Conservation (phyloP, 768 basidiomycete genomes). For the Lactarius indigo region DNA sequence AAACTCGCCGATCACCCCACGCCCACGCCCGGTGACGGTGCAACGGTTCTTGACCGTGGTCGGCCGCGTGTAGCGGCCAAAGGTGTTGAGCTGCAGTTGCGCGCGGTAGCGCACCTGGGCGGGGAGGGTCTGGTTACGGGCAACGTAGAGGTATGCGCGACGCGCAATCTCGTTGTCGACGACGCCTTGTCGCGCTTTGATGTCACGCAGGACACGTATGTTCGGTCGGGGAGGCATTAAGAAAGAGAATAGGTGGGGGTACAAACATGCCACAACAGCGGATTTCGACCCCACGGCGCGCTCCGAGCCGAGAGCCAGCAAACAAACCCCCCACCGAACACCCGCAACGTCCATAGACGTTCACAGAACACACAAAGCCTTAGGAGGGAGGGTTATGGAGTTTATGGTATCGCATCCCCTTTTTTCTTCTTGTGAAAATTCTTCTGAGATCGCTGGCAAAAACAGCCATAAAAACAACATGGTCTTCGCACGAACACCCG, state of each 20-base stretch:
- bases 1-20: conserved; percentile 89
- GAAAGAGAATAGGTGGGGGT: too few relatives aligned
- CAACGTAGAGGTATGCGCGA: conserved; percentile 89
- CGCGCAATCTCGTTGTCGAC: conserved; percentile 75
- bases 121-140: conserved; percentile 86
- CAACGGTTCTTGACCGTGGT: conserved; percentile 89
- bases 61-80: conserved; percentile 79
- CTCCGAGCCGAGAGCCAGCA: neutral
- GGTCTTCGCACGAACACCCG: conserved; percentile 47
- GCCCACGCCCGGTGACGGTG: conserved; percentile 75
- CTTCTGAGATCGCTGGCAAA: neutral
- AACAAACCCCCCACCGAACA: neutral
- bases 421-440: neutral
- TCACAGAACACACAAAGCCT: neutral
- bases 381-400: conserved; percentile 5
- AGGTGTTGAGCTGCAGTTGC: conserved; percentile 87
- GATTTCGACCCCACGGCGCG: neutral
- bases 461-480: conserved; percentile 41
- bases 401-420: neutral
- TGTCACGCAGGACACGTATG: conserved; percentile 64
- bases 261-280: conserved; percentile 13
- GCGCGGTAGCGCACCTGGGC: conserved; percentile 90
- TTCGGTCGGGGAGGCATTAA: conserved; percentile 33
- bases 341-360: neutral
- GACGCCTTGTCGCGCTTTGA: conserved; percentile 72